These are phyloP conservation scores for Quercus ilex DNA, from an alignment of 306 rosid genomes.

Conservation along the genomic window DNA sequence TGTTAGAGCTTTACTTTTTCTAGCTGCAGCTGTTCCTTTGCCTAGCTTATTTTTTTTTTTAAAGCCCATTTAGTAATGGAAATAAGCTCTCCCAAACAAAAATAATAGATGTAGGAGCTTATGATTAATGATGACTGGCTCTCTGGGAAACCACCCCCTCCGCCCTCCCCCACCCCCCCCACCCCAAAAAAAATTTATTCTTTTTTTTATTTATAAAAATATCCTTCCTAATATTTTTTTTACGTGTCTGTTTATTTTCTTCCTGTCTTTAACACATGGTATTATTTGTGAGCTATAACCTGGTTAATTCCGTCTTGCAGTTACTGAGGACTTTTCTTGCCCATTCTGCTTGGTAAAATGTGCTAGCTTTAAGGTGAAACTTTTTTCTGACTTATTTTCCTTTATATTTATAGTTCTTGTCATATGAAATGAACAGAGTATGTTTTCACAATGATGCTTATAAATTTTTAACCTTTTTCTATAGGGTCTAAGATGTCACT, in stretches of 20 bases:
- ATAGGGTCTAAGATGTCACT: slow-evolving; percentile 77
- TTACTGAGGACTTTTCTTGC: slow-evolving; percentile 75
- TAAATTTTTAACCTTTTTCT: slow-evolving; percentile 13
- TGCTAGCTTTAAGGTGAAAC: slow-evolving; percentile 70
- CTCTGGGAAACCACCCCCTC: background rate
- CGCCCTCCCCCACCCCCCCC: rapidly evolving
- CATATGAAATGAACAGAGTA: slow-evolving; percentile 3
- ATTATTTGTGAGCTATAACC: background rate
- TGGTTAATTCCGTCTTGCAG: slow-evolving; percentile 41
- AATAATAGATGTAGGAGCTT: background rate
- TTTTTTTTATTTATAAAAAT: background rate
- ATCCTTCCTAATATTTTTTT: slow-evolving; percentile 1
- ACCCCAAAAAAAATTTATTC: background rate
- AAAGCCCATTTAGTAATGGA: too few species aligned
- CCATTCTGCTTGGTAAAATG: slow-evolving; percentile 76
- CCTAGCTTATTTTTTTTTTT: too few species aligned
- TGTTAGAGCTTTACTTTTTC: too few species aligned
- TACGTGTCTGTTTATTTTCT: background rate
- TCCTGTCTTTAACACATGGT: background rate
- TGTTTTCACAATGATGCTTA: slow-evolving; percentile 18
- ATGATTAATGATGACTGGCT: background rate
- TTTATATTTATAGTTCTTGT: background rate
- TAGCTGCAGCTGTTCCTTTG: too few species aligned
- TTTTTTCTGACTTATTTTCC: slow-evolving; percentile 11
- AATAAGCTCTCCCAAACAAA: too few species aligned